Evolutionary conservation across 495 filamentous ascomycete genomes (phyloP), one percentile per base, ranked within the genome.

Genomic region (Neurospora discreta): DNA sequence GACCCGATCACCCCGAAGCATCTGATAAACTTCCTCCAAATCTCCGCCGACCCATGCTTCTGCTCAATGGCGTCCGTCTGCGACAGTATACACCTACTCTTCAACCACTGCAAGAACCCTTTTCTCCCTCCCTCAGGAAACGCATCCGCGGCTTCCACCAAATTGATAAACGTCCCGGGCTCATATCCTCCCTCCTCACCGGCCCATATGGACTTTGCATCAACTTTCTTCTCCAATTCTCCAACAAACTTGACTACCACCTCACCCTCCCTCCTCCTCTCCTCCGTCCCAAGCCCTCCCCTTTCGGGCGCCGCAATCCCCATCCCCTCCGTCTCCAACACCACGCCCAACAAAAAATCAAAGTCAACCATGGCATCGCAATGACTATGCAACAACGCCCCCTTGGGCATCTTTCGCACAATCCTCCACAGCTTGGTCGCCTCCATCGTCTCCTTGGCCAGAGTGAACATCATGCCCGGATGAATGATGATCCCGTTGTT

Each of bases 361-460:
- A 92, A 85, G 76, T 97, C 92, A 68, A 95, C 91, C 90, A 97
- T 95, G 73, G 93, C 92, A 78, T 95, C 91, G 70, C 95, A 80
- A 81, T 98, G 93, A 8, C 93, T 91, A 81, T 98, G 94, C 70
- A 98, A 80, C 10, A 98, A 85, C 5, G 91, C 89, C 5, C 95
- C 95, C 78, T 99, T 98, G 26, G 95, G 95, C 91, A 99, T 92
- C 58, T 82, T 86, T 68, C 89, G 85, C 5, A 97, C 87, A 70
- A 98, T 95, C 73, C 87, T 86, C 93, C 93, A 98, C 11, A 97
- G 85, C 75, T 89, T 90, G 7, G 92, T 94, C 74, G 85, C 84
- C 78, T 95, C 92, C 89, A 97, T 93, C 11, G 88, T 85, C 30
- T 89, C 86, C 78, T 91, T 93, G 72, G 92, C 92, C 33, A 93